Evolutionary conservation across 1,139 yeast genomes (phyloP), one percentile per base, ranked within the genome.

Genomic region (Nakaseomyces nivariensis): DNA sequence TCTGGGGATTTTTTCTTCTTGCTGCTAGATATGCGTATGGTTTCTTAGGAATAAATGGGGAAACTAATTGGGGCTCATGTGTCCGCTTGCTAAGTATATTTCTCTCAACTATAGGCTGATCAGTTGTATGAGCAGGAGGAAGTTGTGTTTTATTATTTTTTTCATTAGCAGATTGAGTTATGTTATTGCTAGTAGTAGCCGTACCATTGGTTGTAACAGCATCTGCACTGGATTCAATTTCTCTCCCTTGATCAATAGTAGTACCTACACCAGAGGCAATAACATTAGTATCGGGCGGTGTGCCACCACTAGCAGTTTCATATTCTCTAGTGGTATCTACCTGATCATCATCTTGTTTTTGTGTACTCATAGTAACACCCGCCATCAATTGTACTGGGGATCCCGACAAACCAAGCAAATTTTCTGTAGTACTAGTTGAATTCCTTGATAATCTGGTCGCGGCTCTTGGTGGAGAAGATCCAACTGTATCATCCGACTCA

Each of bases 401-500:
- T n/a, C 44, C 33, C 24, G 44, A 41, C 1, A 41, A 9, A 4
- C 44, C 44, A 3, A 41, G 11, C 13, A 38, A 22, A 25, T 41
- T 41, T 5, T 29, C 44, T 4, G 24, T 5, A 29, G 5, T 29
- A 29, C 5, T 29, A 6, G 33, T n/a, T 13, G 34, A 27, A 5
- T 6, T 29, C n/a, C 44, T 41, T 25, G 11, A 8, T 6, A 41
- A 34, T 13, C 44, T 6, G 4, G 44, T 13, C 1, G 44, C 44
- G 4, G 34, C 34, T 13, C 44, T n/a, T n/a, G 44, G 44, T 27
- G 44, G 44, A 6, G 62, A 56, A 7, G 65, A 63, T 0, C 64
- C 54, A 22, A 62, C 56, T 1, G 66, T 66, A 34, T 61, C 63
- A 31, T 46, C 51, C n/a, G 52, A 43, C 47, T 49, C 49, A n/a